Conservation (phyloP, 2,329 filamentous ascomycete species). For the Claviceps monticola region DNA sequence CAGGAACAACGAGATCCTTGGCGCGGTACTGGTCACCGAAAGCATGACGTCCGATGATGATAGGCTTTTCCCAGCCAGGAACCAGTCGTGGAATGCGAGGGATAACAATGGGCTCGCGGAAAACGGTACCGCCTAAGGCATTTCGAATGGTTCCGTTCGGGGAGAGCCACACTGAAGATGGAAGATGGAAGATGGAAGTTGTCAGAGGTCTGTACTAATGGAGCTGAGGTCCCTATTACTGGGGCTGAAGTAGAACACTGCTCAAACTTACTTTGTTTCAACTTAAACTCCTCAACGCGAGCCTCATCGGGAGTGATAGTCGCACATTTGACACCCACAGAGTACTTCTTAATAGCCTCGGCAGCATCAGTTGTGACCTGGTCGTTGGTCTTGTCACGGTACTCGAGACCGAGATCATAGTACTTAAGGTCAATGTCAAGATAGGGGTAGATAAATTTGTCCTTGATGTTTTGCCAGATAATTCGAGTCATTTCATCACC, state of each 20-base stretch:
- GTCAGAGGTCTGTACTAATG: background rate
- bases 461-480: slow-evolving; percentile 98
- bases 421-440: slow-evolving; percentile 97
- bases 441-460: slow-evolving; percentile 95
- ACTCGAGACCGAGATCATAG: slow-evolving; percentile 85
- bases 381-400: slow-evolving; percentile 92
- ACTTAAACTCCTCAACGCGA: slow-evolving; percentile 92
- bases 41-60: slow-evolving; percentile 96
- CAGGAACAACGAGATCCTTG: slow-evolving; percentile 74
- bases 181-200: slow-evolving; percentile 20
- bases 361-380: slow-evolving; percentile 91
- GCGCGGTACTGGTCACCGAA: slow-evolving; percentile 98
- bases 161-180: slow-evolving; percentile 79
- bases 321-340: slow-evolving; percentile 96
- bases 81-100: slow-evolving; percentile 84
- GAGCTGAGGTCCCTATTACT: background rate
- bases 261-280: slow-evolving; percentile 77
- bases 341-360: slow-evolving; percentile 98
- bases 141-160: slow-evolving; percentile 84
- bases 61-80: slow-evolving; percentile 96
- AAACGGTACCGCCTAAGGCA: slow-evolving; percentile 79
- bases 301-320: slow-evolving; percentile 98
- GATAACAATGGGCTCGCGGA: slow-evolving; percentile 98
- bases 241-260: background rate
- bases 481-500: slow-evolving; percentile 95